phyloP scores from a whole-genome alignment of 2,329 filamentous ascomycete species.

The Colletotrichum sojae region DNA sequence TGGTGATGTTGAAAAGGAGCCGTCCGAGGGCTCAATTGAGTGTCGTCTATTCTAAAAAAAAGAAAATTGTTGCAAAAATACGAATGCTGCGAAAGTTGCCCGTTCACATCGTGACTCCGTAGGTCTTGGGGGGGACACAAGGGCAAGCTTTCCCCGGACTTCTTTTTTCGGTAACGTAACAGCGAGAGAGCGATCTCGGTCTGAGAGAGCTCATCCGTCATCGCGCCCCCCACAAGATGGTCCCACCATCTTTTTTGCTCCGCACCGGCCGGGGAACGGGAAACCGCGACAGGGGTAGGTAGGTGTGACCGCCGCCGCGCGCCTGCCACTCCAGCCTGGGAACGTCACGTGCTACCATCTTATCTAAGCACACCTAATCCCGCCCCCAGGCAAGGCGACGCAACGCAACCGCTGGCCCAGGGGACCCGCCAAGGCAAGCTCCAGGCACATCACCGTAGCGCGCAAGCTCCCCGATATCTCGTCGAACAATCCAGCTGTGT shows the following conservation, averaged over 20 bases:
- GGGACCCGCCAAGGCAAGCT: slow-evolving; percentile 24
- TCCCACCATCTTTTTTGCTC: not conserved
- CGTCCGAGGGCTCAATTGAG: not conserved
- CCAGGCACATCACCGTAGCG: slow-evolving; percentile 42
- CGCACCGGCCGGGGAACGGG: slow-evolving; percentile 20
- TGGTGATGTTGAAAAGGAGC: not conserved
- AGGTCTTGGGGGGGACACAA: too few species aligned
- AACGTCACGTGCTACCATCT: slow-evolving; percentile 31
- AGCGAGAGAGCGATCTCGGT: slow-evolving; percentile 34
- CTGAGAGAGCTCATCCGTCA: slow-evolving; percentile 27
- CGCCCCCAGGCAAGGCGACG: slow-evolving; percentile 1
- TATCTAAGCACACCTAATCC: slow-evolving; percentile 23
- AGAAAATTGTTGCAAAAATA: not conserved
- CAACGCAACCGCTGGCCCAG: slow-evolving; percentile 8
- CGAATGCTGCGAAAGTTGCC: not conserved
- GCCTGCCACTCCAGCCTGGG: slow-evolving; percentile 36
- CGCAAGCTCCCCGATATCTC: slow-evolving; percentile 37
- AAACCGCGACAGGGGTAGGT: slow-evolving; percentile 21
- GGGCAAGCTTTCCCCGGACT: slow-evolving; percentile 34
- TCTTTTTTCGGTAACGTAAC: slow-evolving; percentile 30
- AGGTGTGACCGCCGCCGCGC: slow-evolving; percentile 12
- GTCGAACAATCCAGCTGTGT: slow-evolving; percentile 15
- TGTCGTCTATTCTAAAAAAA: too few species aligned
- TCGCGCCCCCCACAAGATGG: slow-evolving; percentile 14
- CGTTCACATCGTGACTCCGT: slow-evolving; percentile 5